Evolutionary conservation across 2,329 filamentous ascomycete genomes (phyloP), one percentile per base, ranked within the genome.

Genomic region (Fusarium austroafricanum): DNA sequence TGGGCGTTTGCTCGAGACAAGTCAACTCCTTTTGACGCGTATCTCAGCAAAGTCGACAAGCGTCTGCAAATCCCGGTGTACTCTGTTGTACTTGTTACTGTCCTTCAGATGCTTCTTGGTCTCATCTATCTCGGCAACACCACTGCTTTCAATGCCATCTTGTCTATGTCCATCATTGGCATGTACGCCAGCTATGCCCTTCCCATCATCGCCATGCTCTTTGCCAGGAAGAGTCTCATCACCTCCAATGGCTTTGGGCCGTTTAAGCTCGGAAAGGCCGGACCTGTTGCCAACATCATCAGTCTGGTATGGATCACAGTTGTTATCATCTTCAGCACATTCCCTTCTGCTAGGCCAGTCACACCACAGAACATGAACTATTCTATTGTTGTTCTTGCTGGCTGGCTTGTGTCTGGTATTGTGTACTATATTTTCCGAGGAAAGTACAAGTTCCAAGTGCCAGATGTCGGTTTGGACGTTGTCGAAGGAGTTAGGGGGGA

Each of bases 291-390:
- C 38, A 85, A 86, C 28, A n/a, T 78, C 1, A 54, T 83, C 9
- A 77, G 81, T 1, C 72, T 81, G 17, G 55, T 78, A 3, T 86
- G 83, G 82, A 77, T 84, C 20, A 42, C 77, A 0, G 61, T 85
- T 9, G 80, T 80, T 0, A 79, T 82, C 35, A 61, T 83, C 2
- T 82, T 85, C 39, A 82, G 82, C 66, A 82, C 77, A 1, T 83
- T 85, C 35, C 83, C 82, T 1, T 76, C 75, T 2, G 55, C 70
- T 0, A 73, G 80, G 69, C 83, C 82, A 0, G 79, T 82, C 0
- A 80, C 79, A 2, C 57, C 77, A 0, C 74, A 79, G 35, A 82
- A 78, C 17, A 84, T 85, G 81, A 85, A 84, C 42, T 84, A 84
- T 55, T 77, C 78, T 0, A 76, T 76, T 33, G 80, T 83, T 0